phyloP scores from a whole-genome alignment of 768 basidiomycete genomes.

The Rhodosporidiobolus odoratus region DNA sequence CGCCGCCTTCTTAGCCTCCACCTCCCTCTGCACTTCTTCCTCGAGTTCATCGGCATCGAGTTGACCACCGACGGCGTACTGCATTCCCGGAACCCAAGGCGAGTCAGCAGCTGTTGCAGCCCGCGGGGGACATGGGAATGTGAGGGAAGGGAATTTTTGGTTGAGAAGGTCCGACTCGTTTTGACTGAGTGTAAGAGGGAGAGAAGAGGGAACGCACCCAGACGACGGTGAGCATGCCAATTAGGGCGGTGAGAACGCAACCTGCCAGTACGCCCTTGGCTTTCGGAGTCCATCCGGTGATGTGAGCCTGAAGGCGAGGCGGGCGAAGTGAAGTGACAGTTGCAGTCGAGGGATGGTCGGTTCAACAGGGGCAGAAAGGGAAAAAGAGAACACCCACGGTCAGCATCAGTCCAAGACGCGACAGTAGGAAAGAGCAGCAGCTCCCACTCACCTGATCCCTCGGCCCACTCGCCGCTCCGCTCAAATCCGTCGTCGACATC shows the following conservation, averaged over 20 bases:
- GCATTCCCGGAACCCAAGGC: no score
- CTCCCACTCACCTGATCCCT: conserved; percentile 7
- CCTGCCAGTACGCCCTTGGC: conserved; percentile 50
- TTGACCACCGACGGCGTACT: conserved; percentile 65
- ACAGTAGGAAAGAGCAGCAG: conserved; percentile 9
- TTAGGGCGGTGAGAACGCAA: conserved; percentile 71
- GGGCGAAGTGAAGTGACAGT: neutral
- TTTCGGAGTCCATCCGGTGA: conserved; percentile 31
- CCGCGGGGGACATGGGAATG: neutral
- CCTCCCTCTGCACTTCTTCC: conserved; percentile 61
- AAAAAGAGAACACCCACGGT: no score
- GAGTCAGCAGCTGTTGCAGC: neutral
- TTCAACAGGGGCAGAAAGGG: no score
- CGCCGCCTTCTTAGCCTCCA: conserved; percentile 54
- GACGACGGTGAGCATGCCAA: conserved; percentile 73
- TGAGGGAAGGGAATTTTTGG: neutral
- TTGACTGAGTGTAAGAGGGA: neutral
- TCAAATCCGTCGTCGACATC: conserved; percentile 40
- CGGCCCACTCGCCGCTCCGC: conserved; percentile 13
- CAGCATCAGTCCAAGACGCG: no score
- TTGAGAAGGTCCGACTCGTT: neutral
- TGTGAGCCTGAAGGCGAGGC: no score
- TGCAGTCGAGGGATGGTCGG: neutral
- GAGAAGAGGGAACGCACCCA: conserved; percentile 52
- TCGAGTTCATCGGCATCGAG: conserved; percentile 78